phyloP scores from a whole-genome alignment of 768 basidiomycete genomes.

The Megacollybia marginata region DNA sequence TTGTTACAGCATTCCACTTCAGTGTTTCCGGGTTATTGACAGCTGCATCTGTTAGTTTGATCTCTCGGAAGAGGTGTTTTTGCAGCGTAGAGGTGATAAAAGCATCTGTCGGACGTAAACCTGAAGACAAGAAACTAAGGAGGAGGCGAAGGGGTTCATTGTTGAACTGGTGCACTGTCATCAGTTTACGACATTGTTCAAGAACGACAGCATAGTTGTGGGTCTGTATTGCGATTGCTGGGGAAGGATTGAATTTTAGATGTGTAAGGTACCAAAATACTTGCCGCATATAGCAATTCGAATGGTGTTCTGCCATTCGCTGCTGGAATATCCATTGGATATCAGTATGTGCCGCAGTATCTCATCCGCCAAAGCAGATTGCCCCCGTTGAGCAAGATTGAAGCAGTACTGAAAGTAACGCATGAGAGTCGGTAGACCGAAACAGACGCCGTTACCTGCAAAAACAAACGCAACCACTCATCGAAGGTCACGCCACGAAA shows the following conservation, averaged over 20 bases:
- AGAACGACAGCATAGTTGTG: conserved; percentile 52
- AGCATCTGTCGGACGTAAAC: conserved; percentile 60
- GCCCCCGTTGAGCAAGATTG: conserved; percentile 52
- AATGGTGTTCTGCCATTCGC: conserved; percentile 59
- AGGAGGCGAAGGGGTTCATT: conserved; percentile 81
- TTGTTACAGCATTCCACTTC: conserved; percentile 53
- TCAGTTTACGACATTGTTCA: conserved; percentile 71
- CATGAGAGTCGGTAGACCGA: neutral
- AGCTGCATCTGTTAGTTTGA: conserved; percentile 61
- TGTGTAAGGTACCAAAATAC: conserved; percentile 13
- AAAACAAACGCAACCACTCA: conserved; percentile 78
- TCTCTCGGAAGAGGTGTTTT: conserved; percentile 78
- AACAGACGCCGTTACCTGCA: conserved; percentile 53
- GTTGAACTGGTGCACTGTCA: conserved; percentile 74
- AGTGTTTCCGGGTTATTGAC: conserved; percentile 54
- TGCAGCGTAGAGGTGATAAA: conserved; percentile 76
- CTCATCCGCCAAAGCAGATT: conserved; percentile 65
- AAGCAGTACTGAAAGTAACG: conserved; percentile 60
- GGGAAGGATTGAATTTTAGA: conserved; percentile 1
- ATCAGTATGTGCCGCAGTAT: conserved; percentile 66
- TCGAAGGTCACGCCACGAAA: conserved; percentile 82
- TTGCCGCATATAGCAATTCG: conserved; percentile 72
- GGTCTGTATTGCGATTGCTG: conserved; percentile 68
- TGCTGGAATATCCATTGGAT: conserved; percentile 66
- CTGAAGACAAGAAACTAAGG: conserved; percentile 64